Conservation (phyloP, 2,329 filamentous ascomycete species). For the Parastagonospora nodorum region DNA sequence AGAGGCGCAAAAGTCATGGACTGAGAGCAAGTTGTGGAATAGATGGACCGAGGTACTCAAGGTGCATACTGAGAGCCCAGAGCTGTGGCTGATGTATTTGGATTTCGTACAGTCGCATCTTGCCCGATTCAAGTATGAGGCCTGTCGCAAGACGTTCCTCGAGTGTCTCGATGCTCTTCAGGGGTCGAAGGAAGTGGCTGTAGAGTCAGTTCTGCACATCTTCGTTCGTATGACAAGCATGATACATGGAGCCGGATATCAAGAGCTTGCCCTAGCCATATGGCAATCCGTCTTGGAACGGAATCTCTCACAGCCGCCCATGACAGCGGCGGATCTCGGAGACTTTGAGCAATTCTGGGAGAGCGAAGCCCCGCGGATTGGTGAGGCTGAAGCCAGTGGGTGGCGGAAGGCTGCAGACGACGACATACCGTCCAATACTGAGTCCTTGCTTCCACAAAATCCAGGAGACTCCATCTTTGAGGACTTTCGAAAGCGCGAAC, state of each 20-base stretch:
- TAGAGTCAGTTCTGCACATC: constrained; percentile 62
- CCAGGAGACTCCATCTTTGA: constrained; percentile 20
- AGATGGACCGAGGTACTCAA: constrained; percentile 70
- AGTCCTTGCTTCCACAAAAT: constrained; percentile 4
- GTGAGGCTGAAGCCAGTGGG: constrained; percentile 72
- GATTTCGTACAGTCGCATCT: constrained; percentile 73
- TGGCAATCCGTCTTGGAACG: constrained; percentile 86
- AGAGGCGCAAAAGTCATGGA: constrained; percentile 78
- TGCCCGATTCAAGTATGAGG: constrained; percentile 69
- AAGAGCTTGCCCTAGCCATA: constrained; percentile 74
- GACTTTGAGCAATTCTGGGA: constrained; percentile 82
- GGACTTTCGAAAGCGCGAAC: constrained; percentile 56
- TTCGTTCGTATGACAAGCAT: constrained; percentile 76
- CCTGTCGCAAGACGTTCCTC: constrained; percentile 62
- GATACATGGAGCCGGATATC: constrained; percentile 76
- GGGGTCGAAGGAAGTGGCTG: constrained; percentile 29
- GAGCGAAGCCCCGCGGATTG: constrained; percentile 76
- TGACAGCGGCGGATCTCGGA: constrained; percentile 44
- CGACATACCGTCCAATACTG: constrained; percentile 10
- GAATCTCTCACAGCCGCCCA: constrained; percentile 65
- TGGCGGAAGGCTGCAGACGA: constrained; percentile 63
- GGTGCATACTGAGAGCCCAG: constrained; percentile 61
- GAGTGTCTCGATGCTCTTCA: constrained; percentile 57
- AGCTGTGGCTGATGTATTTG: constrained; percentile 74
- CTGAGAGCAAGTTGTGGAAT: constrained; percentile 61